phyloP scores from a whole-genome alignment of 176 grass and related monocot genomes.

The Areca catechu region DNA sequence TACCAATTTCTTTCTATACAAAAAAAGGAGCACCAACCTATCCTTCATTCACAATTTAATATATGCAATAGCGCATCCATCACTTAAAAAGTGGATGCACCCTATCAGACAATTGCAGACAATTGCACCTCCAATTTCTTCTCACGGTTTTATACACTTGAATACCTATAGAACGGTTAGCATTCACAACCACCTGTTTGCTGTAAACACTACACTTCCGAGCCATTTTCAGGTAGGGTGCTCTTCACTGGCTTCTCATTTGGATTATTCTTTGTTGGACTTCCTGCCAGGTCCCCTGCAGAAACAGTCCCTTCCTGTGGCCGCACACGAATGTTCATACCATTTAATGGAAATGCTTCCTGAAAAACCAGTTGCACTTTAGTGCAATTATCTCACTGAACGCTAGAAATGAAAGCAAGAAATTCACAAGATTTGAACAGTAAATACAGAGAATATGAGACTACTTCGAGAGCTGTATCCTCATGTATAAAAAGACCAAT shows the following conservation, averaged over 20 bases:
- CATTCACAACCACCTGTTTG: background rate
- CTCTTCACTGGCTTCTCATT: background rate
- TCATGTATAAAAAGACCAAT: no score
- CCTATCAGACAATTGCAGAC: slow-evolving; percentile 1
- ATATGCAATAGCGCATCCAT: background rate
- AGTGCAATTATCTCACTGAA: background rate
- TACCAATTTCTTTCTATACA: background rate
- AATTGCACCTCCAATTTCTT: background rate
- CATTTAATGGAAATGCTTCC: slow-evolving; percentile 56
- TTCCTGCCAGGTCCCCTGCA: slow-evolving; percentile 19
- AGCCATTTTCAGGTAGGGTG: background rate
- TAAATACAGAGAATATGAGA: background rate
- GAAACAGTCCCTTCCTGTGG: slow-evolving; percentile 25
- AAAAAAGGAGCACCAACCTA: background rate
- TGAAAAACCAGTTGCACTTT: slow-evolving; percentile 18
- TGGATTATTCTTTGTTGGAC: slow-evolving; percentile 9
- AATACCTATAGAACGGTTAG: background rate
- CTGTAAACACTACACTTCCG: background rate
- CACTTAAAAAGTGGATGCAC: background rate
- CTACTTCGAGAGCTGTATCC: no score
- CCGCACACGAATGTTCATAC: slow-evolving; percentile 37
- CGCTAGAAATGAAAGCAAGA: background rate
- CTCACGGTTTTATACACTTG: slow-evolving; percentile 1
- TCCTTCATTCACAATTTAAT: background rate
- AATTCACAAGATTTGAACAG: background rate